Evolutionary conservation across 176 grass and related monocot species (phyloP).

Genomic region (Bothriochloa decipiens): DNA sequence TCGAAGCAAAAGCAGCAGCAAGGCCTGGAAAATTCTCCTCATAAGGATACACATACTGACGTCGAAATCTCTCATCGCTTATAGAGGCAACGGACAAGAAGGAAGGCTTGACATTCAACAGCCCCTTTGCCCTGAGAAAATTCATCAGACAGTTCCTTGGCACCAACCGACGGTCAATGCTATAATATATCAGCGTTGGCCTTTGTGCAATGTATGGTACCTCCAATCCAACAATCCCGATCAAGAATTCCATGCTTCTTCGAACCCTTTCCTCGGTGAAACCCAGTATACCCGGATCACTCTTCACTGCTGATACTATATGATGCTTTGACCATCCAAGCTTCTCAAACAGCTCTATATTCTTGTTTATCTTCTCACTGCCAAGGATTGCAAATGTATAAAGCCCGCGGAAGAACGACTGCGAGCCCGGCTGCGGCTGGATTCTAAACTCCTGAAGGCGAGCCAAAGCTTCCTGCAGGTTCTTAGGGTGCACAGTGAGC

Average conservation of each 20-base stretch:
- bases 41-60: neutral
- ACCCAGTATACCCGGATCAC: neutral
- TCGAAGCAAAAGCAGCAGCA: neutral
- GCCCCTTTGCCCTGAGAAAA: slow-evolving; percentile 8
- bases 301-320: neutral
- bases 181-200: neutral
- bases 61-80: neutral
- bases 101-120: neutral
- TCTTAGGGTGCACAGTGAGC: neutral
- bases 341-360: neutral
- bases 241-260: slow-evolving; percentile 7
- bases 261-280: neutral
- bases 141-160: neutral
- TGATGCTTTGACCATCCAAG: slow-evolving; percentile 15
- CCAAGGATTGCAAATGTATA: neutral
- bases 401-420: slow-evolving; percentile 27
- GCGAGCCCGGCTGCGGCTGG: neutral
- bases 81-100: neutral
- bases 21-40: neutral
- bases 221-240: slow-evolving; percentile 32
- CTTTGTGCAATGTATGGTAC: slow-evolving; percentile 19
- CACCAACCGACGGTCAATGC: neutral
- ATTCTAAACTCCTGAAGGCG: slow-evolving; percentile 25
- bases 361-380: neutral
- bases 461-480: slow-evolving; percentile 15